Evolutionary conservation across 345 rosid species (phyloP).

Genomic region (Ceriops zippeliana): DNA sequence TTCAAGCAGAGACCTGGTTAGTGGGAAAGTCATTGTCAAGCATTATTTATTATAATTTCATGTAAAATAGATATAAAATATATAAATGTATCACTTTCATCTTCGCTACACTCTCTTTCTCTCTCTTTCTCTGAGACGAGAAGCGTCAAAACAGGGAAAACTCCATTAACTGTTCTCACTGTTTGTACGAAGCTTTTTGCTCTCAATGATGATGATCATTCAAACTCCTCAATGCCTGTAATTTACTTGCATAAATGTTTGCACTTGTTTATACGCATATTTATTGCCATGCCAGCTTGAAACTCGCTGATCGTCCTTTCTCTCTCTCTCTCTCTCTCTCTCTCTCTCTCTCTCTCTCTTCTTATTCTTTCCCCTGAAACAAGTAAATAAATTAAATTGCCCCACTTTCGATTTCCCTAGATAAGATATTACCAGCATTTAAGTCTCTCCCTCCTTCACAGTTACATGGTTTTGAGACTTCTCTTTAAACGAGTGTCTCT

Average conservation of each 20-base stretch:
- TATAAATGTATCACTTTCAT: slow-evolving; percentile 13
- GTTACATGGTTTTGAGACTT: not conserved
- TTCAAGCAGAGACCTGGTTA: too few species aligned
- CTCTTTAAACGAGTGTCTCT: not conserved
- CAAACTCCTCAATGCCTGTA: slow-evolving; percentile 13
- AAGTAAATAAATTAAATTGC: slow-evolving; percentile 1
- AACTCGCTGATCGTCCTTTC: slow-evolving; percentile 51
- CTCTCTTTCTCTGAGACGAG: slow-evolving; percentile 1
- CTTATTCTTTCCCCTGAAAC: slow-evolving; percentile 9
- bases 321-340: not conserved
- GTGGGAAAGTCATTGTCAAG: slow-evolving; percentile 34
- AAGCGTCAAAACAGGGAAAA: slow-evolving; percentile 16
- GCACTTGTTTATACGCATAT: slow-evolving; percentile 5
- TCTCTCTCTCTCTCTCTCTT: too few species aligned
- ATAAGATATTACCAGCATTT: slow-evolving; percentile 34
- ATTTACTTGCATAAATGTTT: slow-evolving; percentile 7
- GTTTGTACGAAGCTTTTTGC: slow-evolving; percentile 17
- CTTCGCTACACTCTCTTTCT: slow-evolving; percentile 18
- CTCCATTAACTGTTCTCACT: slow-evolving; percentile 27
- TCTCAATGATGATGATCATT: not conserved
- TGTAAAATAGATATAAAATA: too few species aligned
- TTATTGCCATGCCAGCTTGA: slow-evolving; percentile 55
- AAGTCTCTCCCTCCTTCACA: slow-evolving; percentile 7
- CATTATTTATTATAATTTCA: too few species aligned
- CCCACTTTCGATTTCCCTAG: slow-evolving; percentile 33